Evolutionary conservation across 1,284 basidiomycete species (phyloP).

Genomic region (Phenoliferia sp.): DNA sequence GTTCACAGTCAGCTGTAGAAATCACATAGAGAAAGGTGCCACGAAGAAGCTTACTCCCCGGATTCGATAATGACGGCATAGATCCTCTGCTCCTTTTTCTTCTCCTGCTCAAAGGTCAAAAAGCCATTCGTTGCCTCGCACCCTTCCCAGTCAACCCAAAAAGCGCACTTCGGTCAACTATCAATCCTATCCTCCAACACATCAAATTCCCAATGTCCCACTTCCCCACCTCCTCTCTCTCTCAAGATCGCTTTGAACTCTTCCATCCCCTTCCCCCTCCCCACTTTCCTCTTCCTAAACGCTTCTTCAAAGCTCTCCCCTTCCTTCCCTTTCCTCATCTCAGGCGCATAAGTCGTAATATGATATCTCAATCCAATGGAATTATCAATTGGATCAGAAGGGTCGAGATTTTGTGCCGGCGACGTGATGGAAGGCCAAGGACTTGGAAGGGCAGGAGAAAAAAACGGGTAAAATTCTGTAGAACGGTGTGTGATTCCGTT

Average conservation of each 20-base stretch:
- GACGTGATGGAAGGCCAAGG: constrained; percentile 46
- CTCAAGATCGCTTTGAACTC: neutral
- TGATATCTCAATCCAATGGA: neutral
- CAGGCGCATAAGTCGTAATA: neutral
- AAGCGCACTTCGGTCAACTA: too few species aligned
- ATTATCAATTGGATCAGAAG: neutral
- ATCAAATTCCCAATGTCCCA: neutral
- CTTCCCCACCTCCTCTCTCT: neutral
- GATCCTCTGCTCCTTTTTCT: constrained; percentile 59
- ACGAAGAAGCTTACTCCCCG: constrained; percentile 55
- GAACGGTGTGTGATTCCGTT: constrained; percentile 28
- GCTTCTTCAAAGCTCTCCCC: neutral
- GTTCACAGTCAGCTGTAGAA: neutral
- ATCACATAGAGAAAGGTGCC: neutral
- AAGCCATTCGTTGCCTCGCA: too few species aligned
- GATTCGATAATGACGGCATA: constrained; percentile 72
- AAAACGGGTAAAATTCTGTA: constrained; percentile 19
- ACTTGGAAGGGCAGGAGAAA: constrained; percentile 49
- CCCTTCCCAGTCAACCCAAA: too few species aligned
- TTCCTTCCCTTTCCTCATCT: neutral
- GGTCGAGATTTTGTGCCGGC: constrained; percentile 42
- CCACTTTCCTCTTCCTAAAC: neutral
- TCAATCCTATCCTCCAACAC: neutral
- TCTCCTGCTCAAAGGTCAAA: too few species aligned
- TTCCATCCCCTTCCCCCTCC: neutral